Conservation (phyloP, 2,329 filamentous ascomycete species). For the Neopestalotiopsis sp. region DNA sequence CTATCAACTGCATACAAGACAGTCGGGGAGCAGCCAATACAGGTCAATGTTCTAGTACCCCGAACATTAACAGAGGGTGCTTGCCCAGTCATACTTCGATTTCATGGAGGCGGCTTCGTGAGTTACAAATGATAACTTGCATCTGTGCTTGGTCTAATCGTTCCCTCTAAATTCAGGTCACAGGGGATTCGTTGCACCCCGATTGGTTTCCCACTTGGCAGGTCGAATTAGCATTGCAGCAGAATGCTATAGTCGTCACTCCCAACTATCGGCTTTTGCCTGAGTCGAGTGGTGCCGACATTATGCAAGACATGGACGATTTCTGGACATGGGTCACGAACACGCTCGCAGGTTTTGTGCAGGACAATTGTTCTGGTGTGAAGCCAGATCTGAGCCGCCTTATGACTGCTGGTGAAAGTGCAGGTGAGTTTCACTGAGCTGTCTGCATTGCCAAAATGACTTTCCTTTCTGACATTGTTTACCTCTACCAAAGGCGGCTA, state of each 20-base stretch:
- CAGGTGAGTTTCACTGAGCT: neutral
- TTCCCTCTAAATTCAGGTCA: neutral
- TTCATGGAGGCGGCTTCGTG: neutral
- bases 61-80: neutral
- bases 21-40: neutral
- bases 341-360: neutral
- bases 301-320: conserved; percentile 11
- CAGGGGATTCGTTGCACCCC: neutral
- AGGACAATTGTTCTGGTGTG: neutral
- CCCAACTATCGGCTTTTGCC: conserved; percentile 12
- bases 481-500: neutral
- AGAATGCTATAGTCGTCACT: neutral
- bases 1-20: neutral
- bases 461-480: neutral
- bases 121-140: neutral
- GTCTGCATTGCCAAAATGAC: neutral
- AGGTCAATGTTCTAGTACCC: neutral
- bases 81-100: neutral
- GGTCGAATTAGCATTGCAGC: neutral
- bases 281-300: conserved; percentile 2
- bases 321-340: conserved; percentile 9
- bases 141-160: neutral
- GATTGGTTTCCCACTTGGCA: neutral
- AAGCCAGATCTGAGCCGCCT: neutral
- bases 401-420: neutral